Percentiles rank a stretch among this genome's conserved stretches.
phyloP scores from a whole-genome alignment of 768 basidiomycete genomes.

The Russula foetens region DNA sequence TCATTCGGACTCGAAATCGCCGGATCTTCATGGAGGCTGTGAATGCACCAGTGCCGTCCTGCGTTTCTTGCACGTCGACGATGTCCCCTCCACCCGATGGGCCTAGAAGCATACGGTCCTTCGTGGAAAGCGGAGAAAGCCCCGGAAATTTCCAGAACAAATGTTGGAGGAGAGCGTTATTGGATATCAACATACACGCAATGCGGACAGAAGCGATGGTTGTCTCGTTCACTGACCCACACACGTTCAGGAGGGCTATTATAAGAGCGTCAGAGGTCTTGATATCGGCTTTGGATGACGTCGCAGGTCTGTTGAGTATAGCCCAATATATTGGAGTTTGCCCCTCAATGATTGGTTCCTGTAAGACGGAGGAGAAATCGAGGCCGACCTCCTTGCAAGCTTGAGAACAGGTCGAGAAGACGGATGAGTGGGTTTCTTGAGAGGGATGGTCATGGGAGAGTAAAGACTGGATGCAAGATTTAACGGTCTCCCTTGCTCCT shows the following conservation, averaged over 20 bases:
- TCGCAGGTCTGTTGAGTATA: slow-evolving; percentile 43
- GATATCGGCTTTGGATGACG: background rate
- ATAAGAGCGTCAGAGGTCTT: slow-evolving; percentile 29
- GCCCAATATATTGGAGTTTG: slow-evolving; percentile 70
- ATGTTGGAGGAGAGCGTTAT: slow-evolving; percentile 52
- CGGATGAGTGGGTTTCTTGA: slow-evolving; percentile 26
- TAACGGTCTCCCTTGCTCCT: background rate
- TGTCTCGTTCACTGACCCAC: slow-evolving; percentile 31
- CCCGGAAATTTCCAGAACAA: slow-evolving; percentile 39
- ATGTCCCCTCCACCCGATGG: slow-evolving; percentile 38
- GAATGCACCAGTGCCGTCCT: slow-evolving; percentile 36
- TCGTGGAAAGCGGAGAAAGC: slow-evolving; percentile 43
- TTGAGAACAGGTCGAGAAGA: slow-evolving; percentile 53
- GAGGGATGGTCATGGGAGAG: slow-evolving; percentile 29
- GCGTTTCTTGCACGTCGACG: slow-evolving; percentile 43
- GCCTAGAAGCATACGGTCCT: slow-evolving; percentile 39
- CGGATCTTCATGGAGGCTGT: slow-evolving; percentile 43
- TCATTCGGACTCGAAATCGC: slow-evolving; percentile 63
- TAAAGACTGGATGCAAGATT: slow-evolving; percentile 23
- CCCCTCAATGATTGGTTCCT: slow-evolving; percentile 52
- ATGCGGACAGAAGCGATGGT: slow-evolving; percentile 42
- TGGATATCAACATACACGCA: slow-evolving; percentile 56
- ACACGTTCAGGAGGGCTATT: slow-evolving; percentile 39
- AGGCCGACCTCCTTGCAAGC: slow-evolving; percentile 44
- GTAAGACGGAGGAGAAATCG: slow-evolving; percentile 46